These are phyloP conservation scores for Thuidium tamariscinum DNA, from an alignment of 225 moss, liverwort and hornwort genomes.

Conservation along the genomic window DNA sequence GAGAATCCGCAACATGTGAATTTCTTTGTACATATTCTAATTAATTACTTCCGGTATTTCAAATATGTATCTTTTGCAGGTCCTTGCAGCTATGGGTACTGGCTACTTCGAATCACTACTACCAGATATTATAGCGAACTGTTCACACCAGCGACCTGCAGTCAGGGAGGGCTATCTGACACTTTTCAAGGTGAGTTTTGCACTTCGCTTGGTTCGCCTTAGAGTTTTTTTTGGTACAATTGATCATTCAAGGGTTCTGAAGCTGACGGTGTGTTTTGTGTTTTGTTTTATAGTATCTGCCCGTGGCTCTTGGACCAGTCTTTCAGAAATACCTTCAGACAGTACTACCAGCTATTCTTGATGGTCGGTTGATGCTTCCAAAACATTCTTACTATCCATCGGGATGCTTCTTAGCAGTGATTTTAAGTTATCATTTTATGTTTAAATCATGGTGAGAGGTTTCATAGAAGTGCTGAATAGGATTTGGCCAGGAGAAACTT, in stretches of 20 bases:
- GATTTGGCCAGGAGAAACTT: not conserved
- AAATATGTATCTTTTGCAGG: constrained; percentile 28
- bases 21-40: not conserved
- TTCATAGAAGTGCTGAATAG: not conserved
- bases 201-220: not conserved
- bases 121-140: constrained; percentile 73
- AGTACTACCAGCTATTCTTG: constrained; percentile 90
- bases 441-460: not conserved
- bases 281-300: constrained; percentile 61
- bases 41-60: not conserved
- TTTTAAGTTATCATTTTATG: not conserved
- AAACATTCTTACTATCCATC: not conserved
- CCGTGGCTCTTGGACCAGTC: constrained; percentile 83
- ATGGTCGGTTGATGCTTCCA: constrained; percentile 39
- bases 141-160: constrained; percentile 85
- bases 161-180: constrained; percentile 98
- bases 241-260: not conserved
- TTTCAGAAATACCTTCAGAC: constrained; percentile 90
- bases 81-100: constrained; percentile 89
- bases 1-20: not conserved
- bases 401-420: not conserved
- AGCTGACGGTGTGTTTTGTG: not conserved
- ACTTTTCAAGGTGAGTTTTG: constrained; percentile 71
- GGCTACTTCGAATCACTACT: constrained; percentile 74
- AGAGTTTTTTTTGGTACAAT: not conserved